Base-by-base conservation (phyloP, 108 stramenopile genomes). In the Pinguiococcus pyrenoidosus region DNA sequence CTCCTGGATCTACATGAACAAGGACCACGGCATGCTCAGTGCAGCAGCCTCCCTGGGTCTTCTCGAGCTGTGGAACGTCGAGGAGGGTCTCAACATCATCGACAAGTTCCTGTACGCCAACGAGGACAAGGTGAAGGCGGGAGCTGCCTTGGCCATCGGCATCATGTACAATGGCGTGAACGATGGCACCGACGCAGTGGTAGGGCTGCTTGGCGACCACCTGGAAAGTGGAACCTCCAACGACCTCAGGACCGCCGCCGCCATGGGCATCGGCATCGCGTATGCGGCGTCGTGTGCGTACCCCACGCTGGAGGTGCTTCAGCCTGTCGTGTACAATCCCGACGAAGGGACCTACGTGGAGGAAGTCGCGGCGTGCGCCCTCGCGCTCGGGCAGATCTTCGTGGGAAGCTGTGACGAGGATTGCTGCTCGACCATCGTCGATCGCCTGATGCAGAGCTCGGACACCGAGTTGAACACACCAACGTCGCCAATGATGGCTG, bases 51-150 rank as follows among this genome's bases (percentile, higher is more conserved):
- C 89, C 2, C 75, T 96, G 7, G 97, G 94, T 35, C 72, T 82
- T 32, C 84, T 99, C 40, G 70, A 91, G 26, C 69, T 96, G 17
- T 99, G 97, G 97, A 94, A 99, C 64, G 91, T 98, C 1, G 90
- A 96, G 66, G 97, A 96, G 69, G 97, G 92, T n/a, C 62, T 96
- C 45, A 91, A 86, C n/a, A 13, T 9, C 44, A 90, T 96, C 58
- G 94, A 96, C 60, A 92, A 95, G 74, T 96, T 81, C 58, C 73
- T 96, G 42, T 89, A 95, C 71, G 79, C 80, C 18, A 78, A 74
- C 30, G 95, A 95, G 59, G 85, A 90, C 16, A 78, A 91, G 46
- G 87, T 99, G 64, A 89, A 86, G 69, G 95, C 94, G 10, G 94
- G 95, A 24, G 98, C 92, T n/a, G 81, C 83, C 4, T 72, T 99